Evolutionary conservation across 176 grass and related monocot genomes (phyloP).

Genomic region (Musa itinerans): DNA sequence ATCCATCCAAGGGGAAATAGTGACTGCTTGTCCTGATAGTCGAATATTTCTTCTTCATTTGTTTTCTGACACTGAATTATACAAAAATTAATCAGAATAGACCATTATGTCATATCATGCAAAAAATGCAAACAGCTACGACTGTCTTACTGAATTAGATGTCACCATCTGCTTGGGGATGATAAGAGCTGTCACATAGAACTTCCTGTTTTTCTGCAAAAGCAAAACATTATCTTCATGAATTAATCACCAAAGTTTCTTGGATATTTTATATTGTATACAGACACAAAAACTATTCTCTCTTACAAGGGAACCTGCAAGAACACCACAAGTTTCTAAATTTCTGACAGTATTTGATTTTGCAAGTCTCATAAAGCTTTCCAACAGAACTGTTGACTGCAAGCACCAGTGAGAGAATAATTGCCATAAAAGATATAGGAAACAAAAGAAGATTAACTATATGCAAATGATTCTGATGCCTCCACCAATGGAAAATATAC

Average conservation of each 20-base stretch:
- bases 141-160: slow-evolving; percentile 36
- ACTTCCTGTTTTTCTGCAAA: slow-evolving; percentile 52
- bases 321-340: slow-evolving; percentile 48
- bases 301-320: slow-evolving; percentile 65
- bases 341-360: slow-evolving; percentile 48
- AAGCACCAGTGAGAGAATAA: background rate
- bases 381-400: slow-evolving; percentile 44
- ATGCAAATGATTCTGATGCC: background rate
- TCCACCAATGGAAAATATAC: background rate
- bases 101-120: background rate
- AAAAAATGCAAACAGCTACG: background rate
- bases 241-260: background rate
- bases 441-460: background rate
- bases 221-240: background rate
- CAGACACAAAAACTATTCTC: background rate
- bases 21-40: slow-evolving; percentile 50
- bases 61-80: slow-evolving; percentile 35
- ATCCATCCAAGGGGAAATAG: slow-evolving; percentile 57
- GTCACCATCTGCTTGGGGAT: slow-evolving; percentile 43
- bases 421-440: slow-evolving; percentile 1
- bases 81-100: slow-evolving; percentile 10
- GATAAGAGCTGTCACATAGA: slow-evolving; percentile 46
- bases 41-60: slow-evolving; percentile 57
- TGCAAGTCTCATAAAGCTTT: slow-evolving; percentile 40
- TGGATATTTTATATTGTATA: slow-evolving; percentile 1